Evolutionary conservation across 805 yeast species (phyloP).

Genomic region (Metschnikowia noctiluminum): DNA sequence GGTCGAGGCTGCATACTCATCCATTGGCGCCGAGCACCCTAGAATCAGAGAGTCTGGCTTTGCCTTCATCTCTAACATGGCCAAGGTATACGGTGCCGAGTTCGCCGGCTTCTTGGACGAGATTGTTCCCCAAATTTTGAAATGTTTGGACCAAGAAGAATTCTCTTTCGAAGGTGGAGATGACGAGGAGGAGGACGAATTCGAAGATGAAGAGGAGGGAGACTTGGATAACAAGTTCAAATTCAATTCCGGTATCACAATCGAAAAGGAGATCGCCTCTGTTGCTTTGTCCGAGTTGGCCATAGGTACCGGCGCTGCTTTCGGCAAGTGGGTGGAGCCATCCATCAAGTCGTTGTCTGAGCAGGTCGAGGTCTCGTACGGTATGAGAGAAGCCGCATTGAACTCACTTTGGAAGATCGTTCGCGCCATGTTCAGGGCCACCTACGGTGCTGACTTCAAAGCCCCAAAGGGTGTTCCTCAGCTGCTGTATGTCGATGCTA

Average conservation of each 20-base stretch:
- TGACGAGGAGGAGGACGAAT: constrained; percentile 49
- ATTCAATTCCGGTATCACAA: constrained; percentile 91
- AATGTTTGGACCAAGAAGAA: constrained; percentile 84
- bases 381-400: constrained; percentile 85
- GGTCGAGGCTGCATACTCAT: constrained; percentile 80
- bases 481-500: constrained; percentile 55
- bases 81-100: constrained; percentile 89
- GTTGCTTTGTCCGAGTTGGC: constrained; percentile 89
- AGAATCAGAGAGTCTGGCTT: constrained; percentile 94
- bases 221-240: constrained; percentile 66
- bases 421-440: constrained; percentile 59
- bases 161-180: constrained; percentile 59
- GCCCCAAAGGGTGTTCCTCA: constrained; percentile 65
- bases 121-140: constrained; percentile 79
- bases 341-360: constrained; percentile 61
- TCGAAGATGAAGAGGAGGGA: constrained; percentile 44
- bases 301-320: constrained; percentile 76
- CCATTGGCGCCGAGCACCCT: constrained; percentile 72
- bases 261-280: constrained; percentile 94
- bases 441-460: constrained; percentile 44
- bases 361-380: constrained; percentile 83
- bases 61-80: constrained; percentile 88
- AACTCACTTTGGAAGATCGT: constrained; percentile 79
- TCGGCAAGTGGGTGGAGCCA: constrained; percentile 72
- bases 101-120: constrained; percentile 81